These are phyloP conservation scores for Paecilomyces sp. DNA, from an alignment of 2,329 filamentous ascomycete genomes.

Conservation along the genomic window DNA sequence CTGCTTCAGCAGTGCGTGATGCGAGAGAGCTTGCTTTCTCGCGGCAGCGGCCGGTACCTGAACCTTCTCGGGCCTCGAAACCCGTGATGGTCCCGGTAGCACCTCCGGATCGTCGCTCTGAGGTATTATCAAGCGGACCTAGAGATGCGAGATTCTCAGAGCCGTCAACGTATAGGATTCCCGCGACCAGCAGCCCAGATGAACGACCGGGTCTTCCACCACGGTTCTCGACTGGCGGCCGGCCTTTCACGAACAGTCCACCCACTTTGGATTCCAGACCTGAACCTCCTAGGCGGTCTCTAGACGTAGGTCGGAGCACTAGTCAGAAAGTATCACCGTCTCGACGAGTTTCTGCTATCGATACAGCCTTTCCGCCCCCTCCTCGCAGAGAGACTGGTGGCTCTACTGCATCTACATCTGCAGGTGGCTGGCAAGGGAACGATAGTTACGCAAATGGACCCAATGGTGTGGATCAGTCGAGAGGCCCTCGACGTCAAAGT, in stretches of 20 bases:
- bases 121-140: constrained; percentile 15
- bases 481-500: constrained; percentile 9
- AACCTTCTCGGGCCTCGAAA: constrained; percentile 20
- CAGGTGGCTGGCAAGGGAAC: constrained; percentile 5
- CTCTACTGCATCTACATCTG: constrained; percentile 3
- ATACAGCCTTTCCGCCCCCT: constrained; percentile 22
- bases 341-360: constrained; percentile 10
- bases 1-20: constrained; percentile 12
- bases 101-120: constrained; percentile 12
- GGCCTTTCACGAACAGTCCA: constrained; percentile 3
- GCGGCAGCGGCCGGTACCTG: constrained; percentile 15
- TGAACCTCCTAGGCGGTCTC: constrained; percentile 3
- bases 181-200: constrained; percentile 25
- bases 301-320: constrained; percentile 6
- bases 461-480: not conserved
- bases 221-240: constrained; percentile 18
- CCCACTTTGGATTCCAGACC: constrained; percentile 1
- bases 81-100: constrained; percentile 27
- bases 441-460: not conserved
- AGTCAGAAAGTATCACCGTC: constrained; percentile 6
- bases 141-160: constrained; percentile 28
- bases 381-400: constrained; percentile 19
- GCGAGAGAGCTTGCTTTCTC: constrained; percentile 24
- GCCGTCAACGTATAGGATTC: constrained; percentile 35
- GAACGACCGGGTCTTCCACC: constrained; percentile 46